These are phyloP conservation scores for Purpureocillium takamizusanense DNA, from an alignment of 2,329 filamentous ascomycete species.

Conservation along the genomic window DNA sequence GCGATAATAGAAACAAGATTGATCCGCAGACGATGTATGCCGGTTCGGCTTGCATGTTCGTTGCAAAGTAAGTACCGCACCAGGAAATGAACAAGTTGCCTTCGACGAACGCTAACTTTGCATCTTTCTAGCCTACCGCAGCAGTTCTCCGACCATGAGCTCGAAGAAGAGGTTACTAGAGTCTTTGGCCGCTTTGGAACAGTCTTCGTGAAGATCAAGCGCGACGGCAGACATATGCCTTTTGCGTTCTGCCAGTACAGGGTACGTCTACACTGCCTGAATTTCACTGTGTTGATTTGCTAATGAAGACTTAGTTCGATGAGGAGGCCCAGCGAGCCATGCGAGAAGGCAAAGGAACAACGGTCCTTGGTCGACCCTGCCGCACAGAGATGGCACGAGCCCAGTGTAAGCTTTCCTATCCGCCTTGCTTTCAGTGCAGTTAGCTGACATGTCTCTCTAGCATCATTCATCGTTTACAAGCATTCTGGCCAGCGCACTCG, in stretches of 20 bases:
- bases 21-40: slow-evolving; percentile 45
- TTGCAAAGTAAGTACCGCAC: slow-evolving; percentile 50
- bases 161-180: slow-evolving; percentile 42
- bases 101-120: slow-evolving; percentile 3
- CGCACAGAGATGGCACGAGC: slow-evolving; percentile 52
- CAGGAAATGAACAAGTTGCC: background rate
- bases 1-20: slow-evolving; percentile 11
- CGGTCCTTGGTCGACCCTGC: slow-evolving; percentile 47
- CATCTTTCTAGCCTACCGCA: slow-evolving; percentile 39
- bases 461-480: slow-evolving; percentile 38
- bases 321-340: slow-evolving; percentile 41
- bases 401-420: slow-evolving; percentile 35
- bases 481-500: slow-evolving; percentile 23
- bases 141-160: slow-evolving; percentile 35
- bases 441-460: slow-evolving; percentile 24
- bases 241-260: slow-evolving; percentile 57
- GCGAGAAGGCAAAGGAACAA: slow-evolving; percentile 31
- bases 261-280: slow-evolving; percentile 27
- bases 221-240: slow-evolving; percentile 48
- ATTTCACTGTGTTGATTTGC: background rate
- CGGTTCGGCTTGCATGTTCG: slow-evolving; percentile 51
- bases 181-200: slow-evolving; percentile 45
- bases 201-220: slow-evolving; percentile 55
- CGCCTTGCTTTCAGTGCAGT: background rate
- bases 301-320: slow-evolving; percentile 26